Evolutionary conservation across 805 yeast species (phyloP).

Genomic region (Teunomyces atbi): DNA sequence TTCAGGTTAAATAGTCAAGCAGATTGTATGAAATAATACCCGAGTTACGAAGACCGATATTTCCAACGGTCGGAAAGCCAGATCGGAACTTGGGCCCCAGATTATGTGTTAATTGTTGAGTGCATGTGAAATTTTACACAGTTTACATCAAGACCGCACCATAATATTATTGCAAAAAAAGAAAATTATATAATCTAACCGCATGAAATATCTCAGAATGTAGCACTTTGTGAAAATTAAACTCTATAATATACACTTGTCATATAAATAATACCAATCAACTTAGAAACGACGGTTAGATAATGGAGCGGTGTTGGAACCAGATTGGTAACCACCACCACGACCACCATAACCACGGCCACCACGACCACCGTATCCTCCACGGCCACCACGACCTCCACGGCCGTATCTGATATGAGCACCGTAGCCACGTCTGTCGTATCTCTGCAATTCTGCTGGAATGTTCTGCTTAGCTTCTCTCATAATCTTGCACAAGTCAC

Average conservation of each 20-base stretch:
- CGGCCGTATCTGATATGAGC: conserved; percentile 49
- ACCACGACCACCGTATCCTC: conserved; percentile 52
- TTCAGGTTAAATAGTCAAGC: background rate
- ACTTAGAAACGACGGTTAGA: conserved; percentile 42
- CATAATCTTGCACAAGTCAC: conserved; percentile 83
- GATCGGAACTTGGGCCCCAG: background rate
- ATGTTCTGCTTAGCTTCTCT: conserved; percentile 93
- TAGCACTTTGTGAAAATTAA: conserved; percentile 1
- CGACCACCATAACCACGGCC: conserved; percentile 51
- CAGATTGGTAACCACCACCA: conserved; percentile 44
- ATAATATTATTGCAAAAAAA: background rate
- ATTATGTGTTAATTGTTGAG: conserved; percentile 1
- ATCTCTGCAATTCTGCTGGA: conserved; percentile 74
- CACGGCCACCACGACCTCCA: conserved; percentile 59
- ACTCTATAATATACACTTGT: conserved; percentile 4
- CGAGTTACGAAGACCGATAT: background rate
- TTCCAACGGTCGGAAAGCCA: background rate
- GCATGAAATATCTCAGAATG: background rate
- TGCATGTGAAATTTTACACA: background rate
- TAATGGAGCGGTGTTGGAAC: conserved; percentile 50
- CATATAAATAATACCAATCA: conserved; percentile 1
- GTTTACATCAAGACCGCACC: background rate
- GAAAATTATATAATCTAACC: no score
- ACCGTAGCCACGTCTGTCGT: conserved; percentile 64
- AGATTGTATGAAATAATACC: background rate